Base-by-base conservation (phyloP, 345 rosid species). In the Streptanthus diversifolius region DNA sequence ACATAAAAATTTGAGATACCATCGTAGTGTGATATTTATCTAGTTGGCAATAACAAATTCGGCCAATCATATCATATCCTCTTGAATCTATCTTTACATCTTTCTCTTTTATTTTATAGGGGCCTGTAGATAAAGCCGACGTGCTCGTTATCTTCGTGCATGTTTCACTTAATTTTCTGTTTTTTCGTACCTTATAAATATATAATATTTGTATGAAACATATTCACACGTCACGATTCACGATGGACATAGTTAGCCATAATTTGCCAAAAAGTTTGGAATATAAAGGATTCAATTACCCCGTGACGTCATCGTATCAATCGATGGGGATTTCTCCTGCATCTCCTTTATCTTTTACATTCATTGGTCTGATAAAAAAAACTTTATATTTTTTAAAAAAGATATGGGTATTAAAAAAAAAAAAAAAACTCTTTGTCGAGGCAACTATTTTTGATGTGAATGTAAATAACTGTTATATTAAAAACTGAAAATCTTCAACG, bases 81-180 rank as follows among this genome's bases (percentile, higher is more conserved):
- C 73, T 59, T 67, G 43, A 51, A 30, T 48, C 40, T 60, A 51
- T 61, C 74, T 61, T 75, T 61, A 52, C 25, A 53, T 43, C 39
- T 61, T 68, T 68, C 70, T 43, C 47, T 62, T 60, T 51, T 68
- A n/a, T 52, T 29, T 30, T 49, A 68, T 52, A 12, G 74, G 47
- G 64, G 69, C 74, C 79, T 61, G 48, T 53, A 53, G 70, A 75
- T 62, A 75, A 75, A 68, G 74, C 70, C 70, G 79, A 68, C 79
- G 74, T 75, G 43, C 58, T 75, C 79, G 70, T 68, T 75, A 75
- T 75, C 79, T 62, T 35, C 79, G 68, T 75, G 74, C 74, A 75
- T 74, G 73, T 59, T 40, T 39, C 24, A 9, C 18, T 63, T 54
- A 15, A 5, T 10, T 49, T 19, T 51, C 2, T 25, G 39, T 44